A percentile compares a stretch with the other conserved stretches of the same genome.
Conservation (phyloP, 768 basidiomycete species). For the Cubamyces sp. region DNA sequence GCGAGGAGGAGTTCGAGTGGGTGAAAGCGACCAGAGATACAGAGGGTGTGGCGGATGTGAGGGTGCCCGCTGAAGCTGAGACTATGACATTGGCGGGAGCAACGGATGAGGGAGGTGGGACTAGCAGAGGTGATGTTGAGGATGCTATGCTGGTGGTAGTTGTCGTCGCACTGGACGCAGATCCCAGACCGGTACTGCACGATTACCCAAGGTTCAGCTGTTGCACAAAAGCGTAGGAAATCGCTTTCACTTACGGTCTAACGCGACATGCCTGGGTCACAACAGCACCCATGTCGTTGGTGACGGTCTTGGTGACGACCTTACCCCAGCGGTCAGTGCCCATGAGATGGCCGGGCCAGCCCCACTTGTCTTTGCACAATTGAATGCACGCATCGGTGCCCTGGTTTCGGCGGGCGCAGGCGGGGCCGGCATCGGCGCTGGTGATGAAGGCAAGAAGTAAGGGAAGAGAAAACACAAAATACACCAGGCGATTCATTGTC, state of each 20-base stretch:
- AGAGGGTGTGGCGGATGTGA: slow-evolving; percentile 16
- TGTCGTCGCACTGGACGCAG: slow-evolving; percentile 4
- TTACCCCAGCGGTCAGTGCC: slow-evolving; percentile 60
- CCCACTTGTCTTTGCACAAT: slow-evolving; percentile 34
- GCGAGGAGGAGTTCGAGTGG: slow-evolving; percentile 11
- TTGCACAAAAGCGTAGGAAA: neutral
- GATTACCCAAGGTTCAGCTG: neutral
- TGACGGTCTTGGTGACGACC: slow-evolving; percentile 44
- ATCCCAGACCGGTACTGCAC: neutral
- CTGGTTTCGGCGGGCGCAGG: slow-evolving; percentile 32
- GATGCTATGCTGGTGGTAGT: slow-evolving; percentile 25
- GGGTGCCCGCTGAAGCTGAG: slow-evolving; percentile 8
- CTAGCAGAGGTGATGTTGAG: slow-evolving; percentile 27
- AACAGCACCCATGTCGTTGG: slow-evolving; percentile 41
- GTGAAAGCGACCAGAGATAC: slow-evolving; percentile 14
- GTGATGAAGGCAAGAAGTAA: slow-evolving; percentile 28
- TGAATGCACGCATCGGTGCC: slow-evolving; percentile 26
- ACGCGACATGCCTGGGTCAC: slow-evolving; percentile 48
- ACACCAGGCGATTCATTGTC: slow-evolving; percentile 32
- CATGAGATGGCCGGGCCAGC: slow-evolving; percentile 51
- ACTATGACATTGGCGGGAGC: slow-evolving; percentile 8
- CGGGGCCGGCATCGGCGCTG: slow-evolving; percentile 32
- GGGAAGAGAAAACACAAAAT: slow-evolving; percentile 32
- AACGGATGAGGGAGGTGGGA: slow-evolving; percentile 28
- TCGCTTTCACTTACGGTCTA: slow-evolving; percentile 7